These are phyloP conservation scores for Akanthomyces uredinophilus DNA, from an alignment of 2,329 filamentous ascomycete genomes.

Conservation along the genomic window DNA sequence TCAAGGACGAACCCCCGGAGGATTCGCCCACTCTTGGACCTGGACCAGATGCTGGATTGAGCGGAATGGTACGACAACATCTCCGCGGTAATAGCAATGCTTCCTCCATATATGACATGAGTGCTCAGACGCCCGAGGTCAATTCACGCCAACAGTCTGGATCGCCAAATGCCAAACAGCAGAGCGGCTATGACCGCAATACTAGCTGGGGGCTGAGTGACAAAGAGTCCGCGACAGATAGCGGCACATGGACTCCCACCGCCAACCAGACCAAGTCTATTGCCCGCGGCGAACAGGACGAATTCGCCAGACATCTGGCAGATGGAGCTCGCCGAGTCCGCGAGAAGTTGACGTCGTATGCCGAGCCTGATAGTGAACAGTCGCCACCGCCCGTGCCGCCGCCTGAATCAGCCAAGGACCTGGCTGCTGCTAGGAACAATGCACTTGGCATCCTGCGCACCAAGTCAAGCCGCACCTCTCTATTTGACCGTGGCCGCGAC, in stretches of 20 bases:
- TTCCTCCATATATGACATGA: conserved; percentile 68
- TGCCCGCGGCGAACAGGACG: conserved; percentile 53
- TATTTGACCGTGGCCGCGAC: conserved; percentile 47
- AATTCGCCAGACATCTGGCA: conserved; percentile 69
- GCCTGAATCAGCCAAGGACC: conserved; percentile 31
- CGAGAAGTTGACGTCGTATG: conserved; percentile 66
- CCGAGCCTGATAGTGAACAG: conserved; percentile 52
- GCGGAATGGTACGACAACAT: conserved; percentile 78
- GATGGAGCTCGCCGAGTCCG: conserved; percentile 66
- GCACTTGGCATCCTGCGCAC: conserved; percentile 59
- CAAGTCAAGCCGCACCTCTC: conserved; percentile 63
- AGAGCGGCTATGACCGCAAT: conserved; percentile 19
- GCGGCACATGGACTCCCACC: conserved; percentile 17
- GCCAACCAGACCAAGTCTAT: conserved; percentile 20
- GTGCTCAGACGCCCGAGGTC: conserved; percentile 33
- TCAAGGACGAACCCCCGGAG: conserved; percentile 24
- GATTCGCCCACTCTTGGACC: conserved; percentile 82
- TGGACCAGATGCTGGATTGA: conserved; percentile 60
- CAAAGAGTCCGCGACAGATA: conserved; percentile 20
- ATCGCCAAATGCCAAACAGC: conserved; percentile 32
- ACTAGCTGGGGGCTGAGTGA: conserved; percentile 18
- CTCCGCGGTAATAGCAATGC: conserved; percentile 73
- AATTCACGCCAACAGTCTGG: conserved; percentile 15
- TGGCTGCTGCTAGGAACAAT: conserved; percentile 39
- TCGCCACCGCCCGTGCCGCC: conserved; percentile 22